phyloP scores from a whole-genome alignment of 2,329 filamentous ascomycete genomes.

The Stagonosporopsis vannaccii region DNA sequence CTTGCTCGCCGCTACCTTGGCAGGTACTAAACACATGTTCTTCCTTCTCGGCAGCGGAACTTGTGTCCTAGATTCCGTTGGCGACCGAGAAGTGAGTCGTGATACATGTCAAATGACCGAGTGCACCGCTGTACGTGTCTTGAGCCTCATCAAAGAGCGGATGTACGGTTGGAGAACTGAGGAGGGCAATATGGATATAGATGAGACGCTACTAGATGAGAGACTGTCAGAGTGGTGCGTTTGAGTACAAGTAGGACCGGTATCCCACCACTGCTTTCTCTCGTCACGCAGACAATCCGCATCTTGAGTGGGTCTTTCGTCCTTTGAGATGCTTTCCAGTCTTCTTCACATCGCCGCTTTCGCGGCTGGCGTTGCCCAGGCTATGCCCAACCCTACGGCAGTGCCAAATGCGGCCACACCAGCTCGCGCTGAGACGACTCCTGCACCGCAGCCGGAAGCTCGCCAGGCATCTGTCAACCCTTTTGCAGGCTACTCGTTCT shows the following conservation, averaged over 20 bases:
- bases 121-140: too few relatives aligned
- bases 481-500: conserved; percentile 59
- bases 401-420: conserved; percentile 21
- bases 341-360: conserved; percentile 26
- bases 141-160: conserved; percentile 6
- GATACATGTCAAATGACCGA: conserved; percentile 1
- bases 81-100: not conserved
- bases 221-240: not conserved
- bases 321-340: conserved; percentile 28
- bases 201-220: conserved; percentile 3
- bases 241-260: conserved; percentile 7
- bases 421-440: conserved; percentile 19
- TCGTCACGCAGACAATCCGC: not conserved
- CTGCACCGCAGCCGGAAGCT: conserved; percentile 20
- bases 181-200: conserved; percentile 4
- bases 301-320: not conserved
- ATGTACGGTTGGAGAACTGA: not conserved
- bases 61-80: conserved; percentile 9
- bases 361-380: conserved; percentile 32
- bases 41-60: conserved; percentile 8
- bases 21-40: not conserved
- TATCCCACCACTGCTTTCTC: not conserved
- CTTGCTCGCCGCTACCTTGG: conserved; percentile 6
- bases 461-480: conserved; percentile 58
- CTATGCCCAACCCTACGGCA: conserved; percentile 31